phyloP scores from a whole-genome alignment of 108 stramenopile species.

The Cyclostephanos invisitatus region DNA sequence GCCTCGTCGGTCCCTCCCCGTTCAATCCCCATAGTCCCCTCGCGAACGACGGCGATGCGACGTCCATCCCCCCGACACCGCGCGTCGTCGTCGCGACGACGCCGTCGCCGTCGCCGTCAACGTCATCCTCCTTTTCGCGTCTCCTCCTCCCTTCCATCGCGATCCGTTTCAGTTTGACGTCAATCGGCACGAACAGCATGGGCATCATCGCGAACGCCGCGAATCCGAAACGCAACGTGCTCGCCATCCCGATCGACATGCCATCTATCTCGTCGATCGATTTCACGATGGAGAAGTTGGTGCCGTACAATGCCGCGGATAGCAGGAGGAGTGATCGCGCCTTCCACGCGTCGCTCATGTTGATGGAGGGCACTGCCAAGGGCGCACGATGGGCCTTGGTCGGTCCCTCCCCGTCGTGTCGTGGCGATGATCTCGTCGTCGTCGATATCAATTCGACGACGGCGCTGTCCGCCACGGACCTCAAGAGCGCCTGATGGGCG shows the following conservation, averaged over 20 bases:
- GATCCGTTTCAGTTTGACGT: conserved; percentile 16
- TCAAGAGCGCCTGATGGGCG: neutral
- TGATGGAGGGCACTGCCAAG: too few relatives aligned
- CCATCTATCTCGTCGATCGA: conserved; percentile 50
- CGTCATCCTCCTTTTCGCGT: too few relatives aligned
- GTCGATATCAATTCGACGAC: neutral
- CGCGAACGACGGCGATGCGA: too few relatives aligned
- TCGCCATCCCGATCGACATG: conserved; percentile 60
- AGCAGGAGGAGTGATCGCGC: conserved; percentile 62
- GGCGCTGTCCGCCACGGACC: neutral
- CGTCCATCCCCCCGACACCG: too few relatives aligned
- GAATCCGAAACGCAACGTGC: conserved; percentile 74
- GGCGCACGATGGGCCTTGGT: too few relatives aligned
- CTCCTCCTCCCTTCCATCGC: neutral
- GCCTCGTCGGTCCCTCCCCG: conserved; percentile 29
- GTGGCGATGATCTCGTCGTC: neutral
- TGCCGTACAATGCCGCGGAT: conserved; percentile 81
- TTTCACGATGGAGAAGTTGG: conserved; percentile 83
- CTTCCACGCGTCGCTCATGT: conserved; percentile 35
- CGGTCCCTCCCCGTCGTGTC: too few relatives aligned
- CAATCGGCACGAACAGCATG: conserved; percentile 54
- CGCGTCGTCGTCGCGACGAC: neutral
- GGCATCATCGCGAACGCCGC: conserved; percentile 72
- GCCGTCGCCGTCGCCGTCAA: too few relatives aligned
- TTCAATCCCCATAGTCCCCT: neutral